Base-by-base conservation (phyloP, 2,329 filamentous ascomycete genomes). In the Aspergillus awamori region DNA sequence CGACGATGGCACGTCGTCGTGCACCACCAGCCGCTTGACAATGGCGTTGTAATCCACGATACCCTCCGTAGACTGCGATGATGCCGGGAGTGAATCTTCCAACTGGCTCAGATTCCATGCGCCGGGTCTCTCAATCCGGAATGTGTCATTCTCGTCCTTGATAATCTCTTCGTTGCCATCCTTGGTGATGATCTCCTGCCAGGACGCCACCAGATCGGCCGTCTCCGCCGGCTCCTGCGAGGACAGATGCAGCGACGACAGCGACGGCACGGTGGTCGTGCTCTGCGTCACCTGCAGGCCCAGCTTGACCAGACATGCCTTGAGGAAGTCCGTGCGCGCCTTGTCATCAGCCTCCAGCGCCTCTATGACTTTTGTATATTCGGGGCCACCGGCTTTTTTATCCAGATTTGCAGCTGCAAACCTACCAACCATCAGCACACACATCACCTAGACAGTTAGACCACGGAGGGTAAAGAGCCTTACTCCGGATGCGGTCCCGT, bases 401-500 rank as follows among this genome's bases (percentile, higher is more conserved):
- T 88, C 84, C 6, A 98, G 83, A 70, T 96, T 97, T 48, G 82
- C 85, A 1, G 91, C 86, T 3, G 93, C 89, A 73, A 98, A 98
- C 74, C 93, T 96, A 67, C 8, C 15, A 26, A 20, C 55, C 47
- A 57, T 61, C 59, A 39, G 4, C 20, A 11, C 7, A 38, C 36
- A 38, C 36, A 49, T 63, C 36, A 17, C 36, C 24, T 15, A 13
- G 33, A 15, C 33, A 4, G 6, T 0, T 36, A 10, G 5, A 15
- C 10, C 33, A 13, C 11, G 13, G 33, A 10, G 55, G 63, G 6
- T 4, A 13, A 53, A 43, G 58, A 60, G 58, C 79, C 85, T 74
- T 81, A 96, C 91, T 99, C 95, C 55, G 94, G 94, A 82, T 99
- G 95, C 41, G 93, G 91, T 0, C 93, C 93, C 0, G 91, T 96